Base-by-base conservation (phyloP, 169 alveolate genomes). In the Plasmodium knowlesi region DNA sequence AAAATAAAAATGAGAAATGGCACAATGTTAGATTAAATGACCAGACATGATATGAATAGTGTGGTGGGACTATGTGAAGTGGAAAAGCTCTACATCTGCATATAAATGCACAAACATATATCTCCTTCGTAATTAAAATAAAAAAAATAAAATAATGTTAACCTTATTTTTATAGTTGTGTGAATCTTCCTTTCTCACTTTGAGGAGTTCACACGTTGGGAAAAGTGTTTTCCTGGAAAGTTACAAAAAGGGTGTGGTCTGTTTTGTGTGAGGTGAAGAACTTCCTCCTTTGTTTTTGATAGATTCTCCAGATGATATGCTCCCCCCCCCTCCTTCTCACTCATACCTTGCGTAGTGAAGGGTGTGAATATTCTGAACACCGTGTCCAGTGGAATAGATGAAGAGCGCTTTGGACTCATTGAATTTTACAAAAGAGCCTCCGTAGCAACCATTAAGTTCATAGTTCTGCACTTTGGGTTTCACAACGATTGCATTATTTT, bases 331-430 rank as follows among this genome's bases (percentile, higher is more conserved):
- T 37, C 43, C 53, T n/a, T 3, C n/a, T 80, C 41, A 82, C 30
- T 50, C 80, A 57, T 82, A 82, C 10, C 41, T 82, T 8, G 25
- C 3, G 5, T 39, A 82, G 9, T 54, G 1, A 0, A 82, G 22
- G 4, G 74, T 82, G 53, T 82, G 78, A 0, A 82, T 50, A 41
- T 82, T 82, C n/a, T 82, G 71, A 30, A 57, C 41, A 3, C 90
- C 90, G 22, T 82, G 5, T 0, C 57, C 76, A 39, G 90, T 32
- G 22, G 80, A 22, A 82, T 82, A 53, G 10, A 82, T 30, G 41
- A 82, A 82, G 9, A 82, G 22, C 9, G 30, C 19, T 19, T 22
- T 9, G 5, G 5, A 1, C 5, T 53, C 90, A 82, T 82, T 9
- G 43, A 82, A 1, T 39, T 82, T 82, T 2, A 82, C 37, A 53